Conservation (phyloP, 306 rosid species). For the Cercis canadensis region DNA sequence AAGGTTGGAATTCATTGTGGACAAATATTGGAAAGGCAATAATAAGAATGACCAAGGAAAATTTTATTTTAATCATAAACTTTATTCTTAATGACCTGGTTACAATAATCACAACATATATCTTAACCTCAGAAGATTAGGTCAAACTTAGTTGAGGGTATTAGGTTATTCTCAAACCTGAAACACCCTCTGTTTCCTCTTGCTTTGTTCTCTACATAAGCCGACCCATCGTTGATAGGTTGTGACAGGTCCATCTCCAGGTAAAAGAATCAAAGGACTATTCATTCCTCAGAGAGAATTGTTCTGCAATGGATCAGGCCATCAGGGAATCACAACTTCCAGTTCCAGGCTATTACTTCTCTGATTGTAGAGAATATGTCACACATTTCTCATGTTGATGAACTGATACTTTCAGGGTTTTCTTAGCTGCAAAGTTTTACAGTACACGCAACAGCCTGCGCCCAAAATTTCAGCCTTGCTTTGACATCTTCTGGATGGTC, state of each 20-base stretch:
- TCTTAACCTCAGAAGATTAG: conserved; percentile 30
- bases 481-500: conserved; percentile 93
- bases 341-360: neutral
- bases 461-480: conserved; percentile 94
- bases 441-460: conserved; percentile 91
- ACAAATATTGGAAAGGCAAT: conserved; percentile 23
- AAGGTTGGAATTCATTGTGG: conserved; percentile 43
- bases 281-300: conserved; percentile 15
- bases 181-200: conserved; percentile 42
- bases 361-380: conserved; percentile 11
- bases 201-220: neutral
- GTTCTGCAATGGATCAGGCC: conserved; percentile 20
- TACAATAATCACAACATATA: conserved; percentile 41
- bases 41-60: neutral
- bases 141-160: conserved; percentile 33
- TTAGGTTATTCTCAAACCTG: conserved; percentile 59
- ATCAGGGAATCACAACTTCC: conserved; percentile 23
- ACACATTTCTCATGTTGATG: conserved; percentile 8
- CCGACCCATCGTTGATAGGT: conserved; percentile 39
- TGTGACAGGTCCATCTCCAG: conserved; percentile 37
- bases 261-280: conserved; percentile 28
- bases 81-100: conserved; percentile 30
- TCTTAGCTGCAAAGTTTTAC: conserved; percentile 73
- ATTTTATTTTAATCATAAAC: conserved; percentile 32
- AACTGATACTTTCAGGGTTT: neutral